Base-by-base conservation (phyloP, 108 stramenopile genomes). In the Cyclotella atomus region DNA sequence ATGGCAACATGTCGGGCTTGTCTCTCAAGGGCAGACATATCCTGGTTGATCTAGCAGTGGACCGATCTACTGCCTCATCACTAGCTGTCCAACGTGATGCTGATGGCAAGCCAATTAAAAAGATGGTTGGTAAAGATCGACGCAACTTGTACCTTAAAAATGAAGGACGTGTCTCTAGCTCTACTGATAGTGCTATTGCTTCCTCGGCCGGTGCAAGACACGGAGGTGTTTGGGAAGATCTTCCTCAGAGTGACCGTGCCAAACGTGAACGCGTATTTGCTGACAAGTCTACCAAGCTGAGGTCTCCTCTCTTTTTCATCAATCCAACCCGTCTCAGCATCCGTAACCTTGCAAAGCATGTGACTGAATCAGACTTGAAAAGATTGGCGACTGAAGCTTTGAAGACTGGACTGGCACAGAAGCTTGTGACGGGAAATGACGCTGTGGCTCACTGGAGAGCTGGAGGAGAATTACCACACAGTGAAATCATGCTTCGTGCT, bases 231-330 rank as follows among this genome's bases (percentile, higher is more conserved):
- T 95, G 93, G 92, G 88, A 88, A 43, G 83, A 88, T 53, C 61
- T 98, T 33, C 92, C 97, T 21, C 83, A 88, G 25, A 60, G 64
- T 32, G 99, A 99, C 71, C 83, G 94, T 64, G 83, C 88, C 38
- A 99, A 98, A 79, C 84, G 99, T 38, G 87, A 91, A 59, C 68
- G 83, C 1, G 97, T 97, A 0, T 87, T 93, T 59, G 70, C 81
- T 53, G 99, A 99, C 41, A 96, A 96, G 78, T 95, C 87, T 52
- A 84, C 90, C 29, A 99, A 99, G 83, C 83, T 99, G 16, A 84
- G 88, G 50, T 94, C 90, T 30, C 99, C 99, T 8, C 82, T 98
- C 8, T 99, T 99, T 69, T 98, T 98, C 80, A 95, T 99, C 75
- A 97, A 96, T 81, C 97, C 97, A 1, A 68, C 64, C 41, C 88